Evolutionary conservation across 495 filamentous ascomycete genomes (phyloP), one percentile per base, ranked within the genome.

Genomic region (Peziza echinospora): DNA sequence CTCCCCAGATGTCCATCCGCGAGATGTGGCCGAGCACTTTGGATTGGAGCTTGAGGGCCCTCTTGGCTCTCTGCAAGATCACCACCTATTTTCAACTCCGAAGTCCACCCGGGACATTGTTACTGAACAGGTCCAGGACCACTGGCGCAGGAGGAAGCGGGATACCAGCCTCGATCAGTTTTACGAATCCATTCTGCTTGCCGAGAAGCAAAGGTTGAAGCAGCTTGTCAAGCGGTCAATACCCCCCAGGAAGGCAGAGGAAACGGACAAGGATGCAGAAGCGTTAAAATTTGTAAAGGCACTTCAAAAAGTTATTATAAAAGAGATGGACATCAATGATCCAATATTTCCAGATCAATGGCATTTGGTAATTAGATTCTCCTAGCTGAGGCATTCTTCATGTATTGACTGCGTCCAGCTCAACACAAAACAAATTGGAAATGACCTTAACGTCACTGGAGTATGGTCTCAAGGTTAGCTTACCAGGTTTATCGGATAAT

Each of bases 341-440:
- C 89, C 89, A 17, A 89, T 92, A 24, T 97, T 94, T 63, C 63
- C 69, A 13, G 80, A 89, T 39, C 89, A 97, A 61, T 97, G 89
- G 89, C 89, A 97, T 72, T 66, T 97, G 10, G 55, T 58, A 42
- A 28, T 47, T 40, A 10, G 9, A 25, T 41, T 5, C 21, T 24
- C 1, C 41, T 21, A 13, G 23, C 21, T 16, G 26, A 0, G 5
- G 9, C 5, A n/a, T n/a, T n/a, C 2, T 21, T 19, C 5, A 11
- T 7, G 9, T 44, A 21, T 40, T 57, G 26, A 57, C 9, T 6
- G 41, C 16, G n/a, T 16, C 22, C 26, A 58, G 55, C 79, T 77
- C 64, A 97, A 97, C 59, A 69, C 78, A 1, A 56, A 78, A 7
- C 76, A 92, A 56, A 56, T 73, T 11, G 87, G 86, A 10, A 82